phyloP scores from a whole-genome alignment of 139 green algal species.

The Coelastrella sp. region DNA sequence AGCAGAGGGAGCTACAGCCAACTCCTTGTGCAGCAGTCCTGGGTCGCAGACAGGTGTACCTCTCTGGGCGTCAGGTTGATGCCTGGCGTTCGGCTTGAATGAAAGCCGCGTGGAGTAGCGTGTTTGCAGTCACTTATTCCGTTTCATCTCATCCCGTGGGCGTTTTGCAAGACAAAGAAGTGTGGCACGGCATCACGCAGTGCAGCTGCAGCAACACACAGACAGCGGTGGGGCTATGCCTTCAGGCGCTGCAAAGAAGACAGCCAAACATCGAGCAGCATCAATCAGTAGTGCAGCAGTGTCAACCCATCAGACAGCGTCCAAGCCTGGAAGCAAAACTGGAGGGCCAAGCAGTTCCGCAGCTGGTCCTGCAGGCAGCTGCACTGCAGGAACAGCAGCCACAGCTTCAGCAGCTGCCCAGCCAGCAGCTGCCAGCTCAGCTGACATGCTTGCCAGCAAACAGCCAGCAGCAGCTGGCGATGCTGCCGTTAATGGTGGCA shows the following conservation, averaged over 20 bases:
- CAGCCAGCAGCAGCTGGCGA: not conserved
- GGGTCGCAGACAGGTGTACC: not conserved
- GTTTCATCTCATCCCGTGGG: not conserved
- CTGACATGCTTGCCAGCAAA: not conserved
- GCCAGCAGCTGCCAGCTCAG: not conserved
- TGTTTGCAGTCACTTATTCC: not conserved
- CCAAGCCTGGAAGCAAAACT: slow-evolving; percentile 35
- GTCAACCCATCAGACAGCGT: not conserved
- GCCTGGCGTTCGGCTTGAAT: slow-evolving; percentile 34
- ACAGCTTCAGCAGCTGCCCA: not conserved
- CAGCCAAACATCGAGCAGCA: slow-evolving; percentile 13
- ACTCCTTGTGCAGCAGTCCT: not conserved
- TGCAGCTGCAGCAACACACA: slow-evolving; percentile 3
- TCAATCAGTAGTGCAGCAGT: not conserved
- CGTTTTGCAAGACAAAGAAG: not conserved
- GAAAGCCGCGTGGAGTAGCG: not conserved
- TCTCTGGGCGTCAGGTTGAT: not conserved
- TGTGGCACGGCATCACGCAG: slow-evolving; percentile 3
- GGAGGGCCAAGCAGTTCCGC: slow-evolving; percentile 6
- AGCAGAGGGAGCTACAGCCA: not conserved
- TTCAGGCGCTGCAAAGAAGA: slow-evolving; percentile 34
- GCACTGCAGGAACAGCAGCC: slow-evolving; percentile 10
- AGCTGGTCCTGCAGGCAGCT: slow-evolving; percentile 29
- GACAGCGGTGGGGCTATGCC: slow-evolving; percentile 29
- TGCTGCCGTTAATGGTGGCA: not conserved